Evolutionary conservation across 805 yeast species (phyloP), one percentile per base, ranked within the genome.

Genomic region (Metschnikowia aberdeeniae): DNA sequence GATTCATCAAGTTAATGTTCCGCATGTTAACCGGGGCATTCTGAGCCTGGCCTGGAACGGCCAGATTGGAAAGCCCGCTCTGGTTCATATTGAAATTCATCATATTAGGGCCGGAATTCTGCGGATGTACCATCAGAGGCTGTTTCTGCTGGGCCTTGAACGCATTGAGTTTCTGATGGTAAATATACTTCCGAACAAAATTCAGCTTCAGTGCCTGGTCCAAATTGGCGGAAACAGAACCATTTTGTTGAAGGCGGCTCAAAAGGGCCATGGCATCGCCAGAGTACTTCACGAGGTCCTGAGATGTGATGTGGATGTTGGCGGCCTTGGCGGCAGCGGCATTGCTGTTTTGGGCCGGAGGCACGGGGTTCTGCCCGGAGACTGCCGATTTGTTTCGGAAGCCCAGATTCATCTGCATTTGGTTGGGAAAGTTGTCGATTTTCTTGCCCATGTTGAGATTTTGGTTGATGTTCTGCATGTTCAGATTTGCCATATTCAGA

Each of bases 211-310:
- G 73, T 11, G 57, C 45, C 36, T 59, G 68, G 44, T 70, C 74
- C 49, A 70, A 57, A 31, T 62, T 61, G 5, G 60, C 53, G 34
- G 58, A 68, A 26, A 70, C 59, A 1, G 68, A 59, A 4, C 71
- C 63, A 41, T 59, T 63, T 11, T 64, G 64, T 44, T 71, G 74
- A 41, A 72, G 55, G 40, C 68, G 57, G 17, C 54, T 44, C 44
- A 71, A 60, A 24, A 68, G 53, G n/a, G 63, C 58, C 66, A 70
- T 58, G 2, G 76, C 76, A 37, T 68, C 74, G 8, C 64, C 55
- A 31, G 64, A 61, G 52, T 68, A 68, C 52, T 69, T 67, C 48
- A 58, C 54, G 34, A 67, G 58, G 46, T 71, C 76, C 41, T 70
- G 72, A 6, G 59, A 17, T 4, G 55, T 49, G 38, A 53, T 46